phyloP scores from a whole-genome alignment of 495 filamentous ascomycete genomes.

The Xylaria bambusicola region DNA sequence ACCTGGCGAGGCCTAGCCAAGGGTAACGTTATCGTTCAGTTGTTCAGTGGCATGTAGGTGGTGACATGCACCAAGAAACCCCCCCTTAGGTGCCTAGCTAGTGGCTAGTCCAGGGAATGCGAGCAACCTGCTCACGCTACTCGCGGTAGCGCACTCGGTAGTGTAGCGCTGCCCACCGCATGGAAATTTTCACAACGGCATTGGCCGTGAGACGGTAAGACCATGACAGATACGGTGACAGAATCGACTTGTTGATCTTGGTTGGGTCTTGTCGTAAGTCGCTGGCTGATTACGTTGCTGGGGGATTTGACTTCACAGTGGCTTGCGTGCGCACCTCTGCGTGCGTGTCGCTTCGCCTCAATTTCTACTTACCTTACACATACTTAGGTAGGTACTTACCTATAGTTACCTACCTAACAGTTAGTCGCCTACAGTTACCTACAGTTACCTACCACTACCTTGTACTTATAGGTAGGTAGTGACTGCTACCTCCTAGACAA shows the following conservation, averaged over 20 bases:
- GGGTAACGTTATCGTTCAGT: background rate
- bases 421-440: background rate
- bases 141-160: background rate
- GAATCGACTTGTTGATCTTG: constrained; percentile 10
- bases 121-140: background rate
- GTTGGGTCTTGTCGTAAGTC: background rate
- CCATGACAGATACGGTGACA: background rate
- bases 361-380: background rate
- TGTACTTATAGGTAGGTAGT: too few relatives aligned
- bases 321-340: constrained; percentile 12
- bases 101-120: too few relatives aligned
- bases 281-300: too few relatives aligned
- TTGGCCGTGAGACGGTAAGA: background rate
- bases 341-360: constrained; percentile 6
- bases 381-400: too few relatives aligned
- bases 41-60: background rate
- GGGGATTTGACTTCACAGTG: background rate
- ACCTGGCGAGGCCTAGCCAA: constrained; percentile 2
- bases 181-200: background rate
- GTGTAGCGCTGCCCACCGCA: constrained; percentile 12
- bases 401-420: background rate
- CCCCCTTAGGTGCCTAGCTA: too few relatives aligned
- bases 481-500: background rate
- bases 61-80: background rate
- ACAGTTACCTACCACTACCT: background rate